A percentile compares a stretch with the other conserved stretches of the same genome.
Evolutionary conservation across 768 basidiomycete genomes (phyloP).

Genomic region (Boletus pseudo-olivaceus): DNA sequence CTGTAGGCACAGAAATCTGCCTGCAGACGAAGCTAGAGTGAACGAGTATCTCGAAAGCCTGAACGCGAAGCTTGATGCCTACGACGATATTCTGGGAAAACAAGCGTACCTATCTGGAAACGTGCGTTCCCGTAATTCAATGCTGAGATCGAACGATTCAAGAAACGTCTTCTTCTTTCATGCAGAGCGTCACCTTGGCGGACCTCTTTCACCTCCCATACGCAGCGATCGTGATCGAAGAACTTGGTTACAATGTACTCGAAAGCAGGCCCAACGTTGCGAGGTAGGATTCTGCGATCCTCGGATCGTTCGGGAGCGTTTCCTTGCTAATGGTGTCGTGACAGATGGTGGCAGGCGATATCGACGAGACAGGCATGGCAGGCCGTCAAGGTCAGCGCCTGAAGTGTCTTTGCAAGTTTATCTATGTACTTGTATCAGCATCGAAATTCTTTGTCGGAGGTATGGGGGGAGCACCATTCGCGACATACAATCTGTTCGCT

Average conservation of each 20-base stretch:
- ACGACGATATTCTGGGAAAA: slow-evolving; percentile 51
- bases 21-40: slow-evolving; percentile 23
- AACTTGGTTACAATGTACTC: slow-evolving; percentile 19
- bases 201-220: slow-evolving; percentile 46
- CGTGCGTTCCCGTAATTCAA: slow-evolving; percentile 33
- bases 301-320: too few species aligned
- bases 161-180: neutral
- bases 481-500: too few species aligned
- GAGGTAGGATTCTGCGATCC: slow-evolving; percentile 14
- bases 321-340: neutral
- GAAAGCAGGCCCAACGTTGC: slow-evolving; percentile 24
- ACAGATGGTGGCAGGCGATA: slow-evolving; percentile 53
- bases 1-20: slow-evolving; percentile 5
- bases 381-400: slow-evolving; percentile 39
- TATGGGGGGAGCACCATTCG: too few species aligned
- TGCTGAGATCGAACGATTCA: neutral
- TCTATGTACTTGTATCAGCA: neutral
- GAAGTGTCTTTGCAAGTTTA: neutral
- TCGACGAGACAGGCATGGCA: slow-evolving; percentile 45
- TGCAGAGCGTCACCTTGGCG: slow-evolving; percentile 41
- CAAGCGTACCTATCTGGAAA: slow-evolving; percentile 56
- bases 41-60: slow-evolving; percentile 24
- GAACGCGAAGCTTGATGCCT: slow-evolving; percentile 43
- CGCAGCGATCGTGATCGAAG: slow-evolving; percentile 29
- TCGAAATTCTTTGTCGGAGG: neutral